These are phyloP conservation scores for Dothistroma septosporum DNA, from an alignment of 2,329 filamentous ascomycete species.

Conservation along the genomic window DNA sequence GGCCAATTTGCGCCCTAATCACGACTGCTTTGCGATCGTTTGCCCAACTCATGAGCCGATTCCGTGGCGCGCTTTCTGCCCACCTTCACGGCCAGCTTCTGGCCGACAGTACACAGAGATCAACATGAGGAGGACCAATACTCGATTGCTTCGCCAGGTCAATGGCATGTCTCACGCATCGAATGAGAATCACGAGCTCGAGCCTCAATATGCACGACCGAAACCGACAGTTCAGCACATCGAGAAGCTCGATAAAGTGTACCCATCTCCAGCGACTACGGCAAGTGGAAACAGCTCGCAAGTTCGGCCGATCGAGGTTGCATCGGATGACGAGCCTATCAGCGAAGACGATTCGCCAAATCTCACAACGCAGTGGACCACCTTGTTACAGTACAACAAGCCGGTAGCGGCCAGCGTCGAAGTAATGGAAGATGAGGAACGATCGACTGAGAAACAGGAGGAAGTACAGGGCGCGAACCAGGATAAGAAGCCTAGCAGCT, in stretches of 20 bases:
- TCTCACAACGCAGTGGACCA: too few relatives aligned
- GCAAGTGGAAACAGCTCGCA: not conserved
- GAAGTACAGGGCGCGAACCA: not conserved
- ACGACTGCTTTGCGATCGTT: too few relatives aligned
- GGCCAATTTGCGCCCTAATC: too few relatives aligned
- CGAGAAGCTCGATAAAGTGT: not conserved
- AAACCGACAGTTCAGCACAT: not conserved
- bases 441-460: not conserved
- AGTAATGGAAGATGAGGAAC: not conserved
- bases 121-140: not conserved
- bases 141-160: constrained; percentile 20
- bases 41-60: not conserved
- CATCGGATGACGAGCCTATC: constrained; percentile 5
- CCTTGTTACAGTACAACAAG: too few relatives aligned
- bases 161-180: constrained; percentile 35
- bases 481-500: not conserved
- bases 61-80: not conserved
- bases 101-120: not conserved
- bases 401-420: not conserved
- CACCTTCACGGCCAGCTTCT: not conserved
- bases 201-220: not conserved
- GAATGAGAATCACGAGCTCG: constrained; percentile 35
- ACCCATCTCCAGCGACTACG: constrained; percentile 8
- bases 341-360: constrained; percentile 3
- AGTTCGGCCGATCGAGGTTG: not conserved